These are phyloP conservation scores for Kwoniella pini DNA, from an alignment of 768 basidiomycete genomes.

Conservation along the genomic window DNA sequence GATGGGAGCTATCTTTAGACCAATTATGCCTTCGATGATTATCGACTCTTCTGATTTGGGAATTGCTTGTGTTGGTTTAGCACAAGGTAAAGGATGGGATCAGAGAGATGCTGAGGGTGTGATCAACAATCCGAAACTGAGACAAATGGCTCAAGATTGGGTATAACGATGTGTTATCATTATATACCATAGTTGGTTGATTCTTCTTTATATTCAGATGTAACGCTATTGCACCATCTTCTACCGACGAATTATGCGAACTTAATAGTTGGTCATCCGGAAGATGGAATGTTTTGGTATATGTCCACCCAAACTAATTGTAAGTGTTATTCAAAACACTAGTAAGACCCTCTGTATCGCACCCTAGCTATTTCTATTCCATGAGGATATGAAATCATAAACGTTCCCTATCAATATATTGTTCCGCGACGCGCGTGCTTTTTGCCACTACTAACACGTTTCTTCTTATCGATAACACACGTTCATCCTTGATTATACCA, in stretches of 20 bases:
- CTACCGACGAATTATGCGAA: no score
- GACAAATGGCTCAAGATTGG: constrained; percentile 16
- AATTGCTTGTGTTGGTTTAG: constrained; percentile 16
- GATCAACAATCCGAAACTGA: constrained; percentile 22
- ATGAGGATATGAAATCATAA: no score
- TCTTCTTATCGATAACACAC: background rate
- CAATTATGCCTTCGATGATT: constrained; percentile 7
- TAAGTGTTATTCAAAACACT: no score
- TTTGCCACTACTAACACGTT: constrained; percentile 15
- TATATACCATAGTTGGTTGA: no score
- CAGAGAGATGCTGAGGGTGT: constrained; percentile 19
- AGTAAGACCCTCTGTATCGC: no score
- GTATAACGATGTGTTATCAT: background rate
- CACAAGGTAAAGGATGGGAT: constrained; percentile 22
- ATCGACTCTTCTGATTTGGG: constrained; percentile 21
- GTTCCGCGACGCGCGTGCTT: constrained; percentile 8
- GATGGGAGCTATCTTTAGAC: constrained; percentile 4
- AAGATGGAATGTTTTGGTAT: no score
- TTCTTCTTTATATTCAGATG: no score
- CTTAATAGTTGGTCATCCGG: no score
- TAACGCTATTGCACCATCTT: no score
- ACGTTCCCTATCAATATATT: background rate
- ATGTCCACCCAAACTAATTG: no score
- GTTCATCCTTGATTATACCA: constrained; percentile 4
- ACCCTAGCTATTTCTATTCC: no score